Base-by-base conservation (phyloP, 1,284 basidiomycete species). In the Ustilago nuda region DNA sequence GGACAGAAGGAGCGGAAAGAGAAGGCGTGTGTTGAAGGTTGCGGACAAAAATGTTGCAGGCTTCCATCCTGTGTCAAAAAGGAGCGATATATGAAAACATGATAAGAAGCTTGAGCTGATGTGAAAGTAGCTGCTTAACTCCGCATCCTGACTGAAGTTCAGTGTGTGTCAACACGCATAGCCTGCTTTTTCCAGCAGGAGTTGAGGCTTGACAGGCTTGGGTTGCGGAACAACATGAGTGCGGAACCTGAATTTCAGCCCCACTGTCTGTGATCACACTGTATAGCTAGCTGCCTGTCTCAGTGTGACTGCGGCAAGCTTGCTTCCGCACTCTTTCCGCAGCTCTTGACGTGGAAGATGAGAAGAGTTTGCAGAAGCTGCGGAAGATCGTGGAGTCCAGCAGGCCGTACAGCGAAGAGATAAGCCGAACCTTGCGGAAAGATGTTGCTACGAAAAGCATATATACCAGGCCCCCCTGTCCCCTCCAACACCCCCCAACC, bases 281-380 rank as follows among this genome's bases (percentile, higher is more conserved):
- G 43, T 19, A 45, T 45, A 19, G 43, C 43, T 45, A 45, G n/a
- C 43, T 19, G 7, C n/a, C 19, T 45, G 43, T n/a, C 43, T 19
- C 43, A 45, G 43, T 19, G 8, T 4, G 2, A 19, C 48, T 27
- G 48, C 7, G 27, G 30, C 6, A 8, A 50, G 48, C 48, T 50
- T 19, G 27, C n/a, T 32, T 50, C 48, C 48, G 45, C 45, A 48
- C 27, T 15, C 48, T 50, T 48, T 50, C 48, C 48, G 48, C 48
- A 50, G 27, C 27, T 5, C 4, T 11, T 9, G 15, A 11, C n/a
- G 5, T 32, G 23, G 23, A 27, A 27, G 23, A 27, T 27, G 23
- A 27, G 23, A 27, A 27, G 23, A 27, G 23, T 27, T 27, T 3
- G 23, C 23, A 27, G 0, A 27, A 27, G 23, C 23, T 27, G 3